Evolutionary conservation across 2,329 filamentous ascomycete species (phyloP).

Genomic region (Xylariales sp.): DNA sequence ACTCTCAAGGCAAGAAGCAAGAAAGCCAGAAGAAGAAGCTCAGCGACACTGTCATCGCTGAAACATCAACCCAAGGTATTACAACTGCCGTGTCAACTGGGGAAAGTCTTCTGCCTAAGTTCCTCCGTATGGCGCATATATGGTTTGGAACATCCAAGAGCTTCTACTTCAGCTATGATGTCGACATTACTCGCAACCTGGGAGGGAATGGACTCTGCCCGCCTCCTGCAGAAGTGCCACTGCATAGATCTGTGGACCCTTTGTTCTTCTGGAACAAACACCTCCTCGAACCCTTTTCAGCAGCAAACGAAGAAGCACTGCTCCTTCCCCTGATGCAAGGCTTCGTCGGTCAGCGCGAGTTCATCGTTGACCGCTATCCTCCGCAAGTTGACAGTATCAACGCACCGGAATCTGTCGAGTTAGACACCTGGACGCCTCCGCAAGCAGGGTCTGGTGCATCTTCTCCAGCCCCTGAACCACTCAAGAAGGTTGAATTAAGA

Average conservation of each 20-base stretch:
- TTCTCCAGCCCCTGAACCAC: constrained; percentile 11
- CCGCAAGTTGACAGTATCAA: constrained; percentile 44
- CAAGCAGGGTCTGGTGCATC: constrained; percentile 8
- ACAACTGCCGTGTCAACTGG: constrained; percentile 28
- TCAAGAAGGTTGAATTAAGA: constrained; percentile 17
- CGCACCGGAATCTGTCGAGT: constrained; percentile 21
- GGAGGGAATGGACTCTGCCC: constrained; percentile 26
- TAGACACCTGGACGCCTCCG: constrained; percentile 19
- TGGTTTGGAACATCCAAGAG: constrained; percentile 78
- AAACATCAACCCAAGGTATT: constrained; percentile 19
- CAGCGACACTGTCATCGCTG: constrained; percentile 19
- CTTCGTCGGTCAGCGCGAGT: constrained; percentile 83
- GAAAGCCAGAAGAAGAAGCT: constrained; percentile 19
- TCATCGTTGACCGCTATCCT: constrained; percentile 64
- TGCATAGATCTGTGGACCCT: constrained; percentile 70
- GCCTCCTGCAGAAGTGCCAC: constrained; percentile 47
- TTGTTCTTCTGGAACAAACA: constrained; percentile 90
- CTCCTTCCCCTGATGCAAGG: constrained; percentile 86
- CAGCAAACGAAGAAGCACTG: constrained; percentile 66
- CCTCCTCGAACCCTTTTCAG: constrained; percentile 68
- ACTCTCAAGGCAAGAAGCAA: constrained; percentile 10
- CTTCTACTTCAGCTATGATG: constrained; percentile 94
- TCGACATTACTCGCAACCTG: constrained; percentile 76
- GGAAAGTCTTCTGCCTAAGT: constrained; percentile 69
- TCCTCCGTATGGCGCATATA: constrained; percentile 78